Evolutionary conservation across 148 eudicot genomes (phyloP), one percentile per base, ranked within the genome.

Genomic region (Camellia lanceoleosa): DNA sequence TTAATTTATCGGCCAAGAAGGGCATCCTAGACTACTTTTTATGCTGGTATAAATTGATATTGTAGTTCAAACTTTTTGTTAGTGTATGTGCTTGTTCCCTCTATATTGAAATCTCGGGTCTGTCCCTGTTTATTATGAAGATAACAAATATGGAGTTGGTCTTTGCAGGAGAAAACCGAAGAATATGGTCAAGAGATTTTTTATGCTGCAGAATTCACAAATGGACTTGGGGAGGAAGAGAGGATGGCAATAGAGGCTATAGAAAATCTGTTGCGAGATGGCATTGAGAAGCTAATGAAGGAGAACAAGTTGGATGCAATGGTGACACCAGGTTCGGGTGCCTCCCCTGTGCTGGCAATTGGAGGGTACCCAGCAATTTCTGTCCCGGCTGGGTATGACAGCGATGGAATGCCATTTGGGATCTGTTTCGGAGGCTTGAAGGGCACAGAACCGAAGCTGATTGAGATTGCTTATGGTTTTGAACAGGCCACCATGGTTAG

Each of bases 331-430:
- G 82, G 84, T 18, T 12, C 77, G 14, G 15, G 16, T 43, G 81
- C 63, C 49, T 77, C 84, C 54, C 56, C 76, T 4, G 84, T 86
- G 18, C 84, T 80, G n/a, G 89, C 89, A 61, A 82, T 82, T 14
- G 91, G 91, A 41, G 89, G 91, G 43, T 86, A 73, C 78, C 91
- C 91, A 7, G 89, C 69, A 15, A 88, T 88, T 42, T 73, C 61
- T 38, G 87, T 86, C 30, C 91, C 91, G 3, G 89, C 87, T 38
- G 91, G 77, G 10, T 88, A 88, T 43, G 83, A 75, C 52, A 19
- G 42, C 13, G 52, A 75, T 12, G 91, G 89, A 54, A 79, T 82
- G 78, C 91, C 91, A 7, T 38, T 82, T 56, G 91, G 89, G 49
- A 74, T 86, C 10, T 84, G 86, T n/a, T 86, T 88, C 65, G 80